Evolutionary conservation across 345 rosid genomes (phyloP), one percentile per base, ranked within the genome.

Genomic region (Arabis alpina): DNA sequence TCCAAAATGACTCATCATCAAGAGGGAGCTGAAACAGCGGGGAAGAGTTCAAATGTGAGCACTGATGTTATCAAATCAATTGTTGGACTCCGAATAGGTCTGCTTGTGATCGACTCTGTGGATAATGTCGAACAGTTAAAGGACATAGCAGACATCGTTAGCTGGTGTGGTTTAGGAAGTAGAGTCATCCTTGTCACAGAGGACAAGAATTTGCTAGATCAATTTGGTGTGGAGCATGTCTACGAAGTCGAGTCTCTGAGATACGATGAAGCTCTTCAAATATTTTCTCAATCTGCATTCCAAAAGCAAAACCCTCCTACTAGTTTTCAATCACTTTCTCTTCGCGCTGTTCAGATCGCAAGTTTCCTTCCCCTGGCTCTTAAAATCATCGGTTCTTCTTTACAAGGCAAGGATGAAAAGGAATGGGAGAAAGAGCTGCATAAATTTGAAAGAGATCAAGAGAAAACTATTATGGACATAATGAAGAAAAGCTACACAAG

Each of bases 231-330:
- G 12, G 53, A 50, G 10, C 28, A 52, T n/a, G 50, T 59, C 4
- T 73, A 76, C 2, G 58, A 69, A 23, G 65, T 67, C 6, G 1
- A 39, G 45, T 39, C 40, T 32, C 53, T 79, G 27, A 39, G 28
- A 10, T 40, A 54, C 13, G 32, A 7, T 1, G 72, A 78, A 14
- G 68, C 78, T 37, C 28, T 68, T 13, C 45, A 54, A 43, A 70
- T 74, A 6, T 54, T 79, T 10, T 43, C n/a, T 23, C 43, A 45
- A 16, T 15, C 4, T 44, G 62, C 54, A 1, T 67, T 67, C 4
- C n/a, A n/a, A n/a, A n/a, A 28, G 13, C 10, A 43, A 28, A 2
- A 54, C 8, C 51, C 52, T 44, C 45, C 72, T 1, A 2, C 9
- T 44, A 28, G 32, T 28, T 54, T 67, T 42, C 43, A 67, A 19